These are phyloP conservation scores for Calonectria montana DNA, from an alignment of 2,329 filamentous ascomycete genomes.

Conservation along the genomic window DNA sequence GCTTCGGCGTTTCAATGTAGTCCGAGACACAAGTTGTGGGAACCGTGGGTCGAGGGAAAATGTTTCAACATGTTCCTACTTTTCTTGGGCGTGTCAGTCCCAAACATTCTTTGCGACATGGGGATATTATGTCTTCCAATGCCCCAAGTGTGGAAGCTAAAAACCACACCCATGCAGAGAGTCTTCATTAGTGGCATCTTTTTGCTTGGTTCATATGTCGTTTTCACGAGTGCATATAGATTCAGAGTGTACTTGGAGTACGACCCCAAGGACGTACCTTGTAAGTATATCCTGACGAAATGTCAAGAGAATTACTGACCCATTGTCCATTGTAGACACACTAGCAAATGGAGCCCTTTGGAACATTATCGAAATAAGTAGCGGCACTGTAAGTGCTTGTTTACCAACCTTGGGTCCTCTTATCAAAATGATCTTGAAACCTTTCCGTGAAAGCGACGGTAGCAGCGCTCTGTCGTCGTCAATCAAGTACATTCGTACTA, in stretches of 20 bases:
- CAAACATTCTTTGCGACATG: neutral
- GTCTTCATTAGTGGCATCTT: neutral
- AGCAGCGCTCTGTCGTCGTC: neutral
- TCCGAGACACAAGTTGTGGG: neutral
- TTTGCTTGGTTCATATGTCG: neutral
- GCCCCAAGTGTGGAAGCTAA: neutral
- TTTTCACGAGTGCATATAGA: neutral
- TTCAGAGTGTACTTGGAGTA: neutral
- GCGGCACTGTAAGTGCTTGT: neutral
- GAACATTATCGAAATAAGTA: neutral
- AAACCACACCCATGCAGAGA: neutral
- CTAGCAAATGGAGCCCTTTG: neutral
- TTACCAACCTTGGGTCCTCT: neutral
- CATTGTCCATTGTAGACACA: neutral
- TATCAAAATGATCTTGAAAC: neutral
- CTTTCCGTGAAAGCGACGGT: neutral
- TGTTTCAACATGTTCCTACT: neutral
- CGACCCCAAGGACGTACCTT: neutral
- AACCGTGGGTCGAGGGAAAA: neutral
- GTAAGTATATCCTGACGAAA: neutral
- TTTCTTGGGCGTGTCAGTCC: neutral
- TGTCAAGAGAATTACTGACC: too few species aligned
- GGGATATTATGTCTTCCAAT: neutral
- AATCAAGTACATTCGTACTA: neutral
- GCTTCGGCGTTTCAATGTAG: neutral